Evolutionary conservation across 148 eudicot genomes (phyloP).

Genomic region (Rhododendron vialii): DNA sequence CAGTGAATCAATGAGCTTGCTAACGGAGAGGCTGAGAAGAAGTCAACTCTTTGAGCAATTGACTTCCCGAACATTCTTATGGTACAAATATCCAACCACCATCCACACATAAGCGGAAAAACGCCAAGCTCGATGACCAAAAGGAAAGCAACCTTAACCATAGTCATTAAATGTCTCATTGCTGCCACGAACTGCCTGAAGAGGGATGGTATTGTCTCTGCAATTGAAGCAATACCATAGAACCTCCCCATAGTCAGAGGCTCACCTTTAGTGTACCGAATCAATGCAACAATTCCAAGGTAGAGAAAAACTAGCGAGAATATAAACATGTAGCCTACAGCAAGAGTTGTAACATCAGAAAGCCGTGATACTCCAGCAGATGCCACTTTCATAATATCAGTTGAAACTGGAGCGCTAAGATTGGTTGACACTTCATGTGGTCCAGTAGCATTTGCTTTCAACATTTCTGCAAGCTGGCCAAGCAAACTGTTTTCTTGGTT

Average conservation of each 20-base stretch:
- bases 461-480: conserved; percentile 53
- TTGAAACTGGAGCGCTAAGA: conserved; percentile 40
- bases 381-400: conserved; percentile 58
- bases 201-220: conserved; percentile 81
- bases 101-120: conserved; percentile 94
- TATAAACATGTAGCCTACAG: conserved; percentile 90
- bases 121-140: conserved; percentile 94
- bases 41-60: conserved; percentile 78
- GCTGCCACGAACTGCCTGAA: conserved; percentile 83
- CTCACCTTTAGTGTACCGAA: conserved; percentile 83
- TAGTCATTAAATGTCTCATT: conserved; percentile 88
- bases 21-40: conserved; percentile 78
- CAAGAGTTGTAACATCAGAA: conserved; percentile 91
- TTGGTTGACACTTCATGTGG: conserved; percentile 45
- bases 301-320: conserved; percentile 72
- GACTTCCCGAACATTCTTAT: conserved; percentile 91
- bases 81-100: conserved; percentile 99
- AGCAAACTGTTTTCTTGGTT: conserved; percentile 36
- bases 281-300: conserved; percentile 73
- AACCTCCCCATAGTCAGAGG: conserved; percentile 88
- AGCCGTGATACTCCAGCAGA: conserved; percentile 68
- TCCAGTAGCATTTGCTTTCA: conserved; percentile 61
- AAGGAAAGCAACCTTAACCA: conserved; percentile 97
- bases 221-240: conserved; percentile 75
- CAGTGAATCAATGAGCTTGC: conserved; percentile 93